A percentile compares a stretch with the other conserved stretches of the same genome.
Evolutionary conservation across 164 flowering plant species (phyloP).

Genomic region (Piper betle): DNA sequence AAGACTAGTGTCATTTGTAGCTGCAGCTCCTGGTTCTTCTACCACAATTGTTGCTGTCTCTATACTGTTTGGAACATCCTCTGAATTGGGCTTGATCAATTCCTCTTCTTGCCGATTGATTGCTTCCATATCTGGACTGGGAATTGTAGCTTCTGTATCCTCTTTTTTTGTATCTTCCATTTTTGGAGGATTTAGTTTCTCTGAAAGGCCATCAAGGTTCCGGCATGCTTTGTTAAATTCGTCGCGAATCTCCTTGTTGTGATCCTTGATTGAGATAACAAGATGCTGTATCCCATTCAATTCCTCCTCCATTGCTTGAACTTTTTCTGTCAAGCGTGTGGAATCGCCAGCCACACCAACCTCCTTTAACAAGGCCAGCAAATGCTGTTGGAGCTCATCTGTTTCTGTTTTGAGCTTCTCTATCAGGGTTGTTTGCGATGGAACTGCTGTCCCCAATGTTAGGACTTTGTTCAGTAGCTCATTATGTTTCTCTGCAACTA

Average conservation of each 20-base stretch:
- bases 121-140: slow-evolving; percentile 14
- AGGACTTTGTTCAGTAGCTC: slow-evolving; percentile 68
- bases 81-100: slow-evolving; percentile 11
- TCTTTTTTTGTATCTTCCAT: slow-evolving; percentile 10
- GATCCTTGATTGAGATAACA: slow-evolving; percentile 20
- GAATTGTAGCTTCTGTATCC: slow-evolving; percentile 6
- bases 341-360: slow-evolving; percentile 14
- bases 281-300: slow-evolving; percentile 26
- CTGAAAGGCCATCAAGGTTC: slow-evolving; percentile 32
- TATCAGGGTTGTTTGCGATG: slow-evolving; percentile 59
- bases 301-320: slow-evolving; percentile 41
- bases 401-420: slow-evolving; percentile 48
- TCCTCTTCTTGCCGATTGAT: slow-evolving; percentile 8
- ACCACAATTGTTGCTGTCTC: slow-evolving; percentile 23
- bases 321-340: slow-evolving; percentile 13
- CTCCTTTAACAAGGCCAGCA: slow-evolving; percentile 47
- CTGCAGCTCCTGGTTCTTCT: slow-evolving; percentile 32
- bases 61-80: slow-evolving; percentile 21
- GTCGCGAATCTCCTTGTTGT: slow-evolving; percentile 22
- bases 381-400: slow-evolving; percentile 47
- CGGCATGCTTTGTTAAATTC: slow-evolving; percentile 37
- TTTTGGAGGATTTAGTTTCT: slow-evolving; percentile 25
- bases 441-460: slow-evolving; percentile 38
- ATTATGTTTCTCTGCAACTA: slow-evolving; percentile 71
- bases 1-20: slow-evolving; percentile 21